Evolutionary conservation across 257 asterid species (phyloP).

Genomic region (Agastache rugosa): DNA sequence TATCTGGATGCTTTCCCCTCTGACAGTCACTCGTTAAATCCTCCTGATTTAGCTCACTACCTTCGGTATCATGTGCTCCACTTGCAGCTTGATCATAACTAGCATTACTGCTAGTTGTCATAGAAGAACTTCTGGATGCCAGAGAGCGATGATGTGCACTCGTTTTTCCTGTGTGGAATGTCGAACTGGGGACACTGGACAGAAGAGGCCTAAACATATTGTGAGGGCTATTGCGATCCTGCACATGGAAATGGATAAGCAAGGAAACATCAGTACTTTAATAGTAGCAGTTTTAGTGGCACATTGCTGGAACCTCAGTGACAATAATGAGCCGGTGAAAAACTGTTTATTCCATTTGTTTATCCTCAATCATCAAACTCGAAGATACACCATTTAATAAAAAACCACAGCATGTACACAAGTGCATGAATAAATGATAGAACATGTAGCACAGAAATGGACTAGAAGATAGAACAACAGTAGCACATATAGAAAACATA

Average conservation of each 20-base stretch:
- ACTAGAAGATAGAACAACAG: not conserved
- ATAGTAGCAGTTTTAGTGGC: not conserved
- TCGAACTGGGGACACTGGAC: conserved; percentile 94
- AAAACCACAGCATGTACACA: not conserved
- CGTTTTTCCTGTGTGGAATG: conserved; percentile 71
- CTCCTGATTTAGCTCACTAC: conserved; percentile 66
- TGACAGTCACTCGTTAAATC: conserved; percentile 50
- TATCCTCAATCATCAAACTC: not conserved
- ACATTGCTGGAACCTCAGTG: not conserved
- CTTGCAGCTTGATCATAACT: conserved; percentile 73
- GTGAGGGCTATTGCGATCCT: conserved; percentile 85
- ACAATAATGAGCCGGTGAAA: not conserved
- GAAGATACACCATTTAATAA: not conserved
- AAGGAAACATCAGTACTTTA: not conserved
- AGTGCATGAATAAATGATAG: conserved; percentile 12
- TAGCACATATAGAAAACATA: not conserved
- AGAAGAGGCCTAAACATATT: conserved; percentile 94
- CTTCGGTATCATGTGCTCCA: conserved; percentile 69
- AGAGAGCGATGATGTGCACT: conserved; percentile 55
- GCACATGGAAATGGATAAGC: conserved; percentile 33
- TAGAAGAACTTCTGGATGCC: conserved; percentile 74
- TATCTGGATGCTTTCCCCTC: conserved; percentile 45
- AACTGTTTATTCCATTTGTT: not conserved
- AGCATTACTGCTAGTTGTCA: conserved; percentile 83
- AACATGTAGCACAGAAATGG: not conserved